A percentile compares a stretch with the other conserved stretches of the same genome.
These are phyloP conservation scores for Dictyophora rubrovolvata DNA, from an alignment of 768 basidiomycete genomes.

Conservation along the genomic window DNA sequence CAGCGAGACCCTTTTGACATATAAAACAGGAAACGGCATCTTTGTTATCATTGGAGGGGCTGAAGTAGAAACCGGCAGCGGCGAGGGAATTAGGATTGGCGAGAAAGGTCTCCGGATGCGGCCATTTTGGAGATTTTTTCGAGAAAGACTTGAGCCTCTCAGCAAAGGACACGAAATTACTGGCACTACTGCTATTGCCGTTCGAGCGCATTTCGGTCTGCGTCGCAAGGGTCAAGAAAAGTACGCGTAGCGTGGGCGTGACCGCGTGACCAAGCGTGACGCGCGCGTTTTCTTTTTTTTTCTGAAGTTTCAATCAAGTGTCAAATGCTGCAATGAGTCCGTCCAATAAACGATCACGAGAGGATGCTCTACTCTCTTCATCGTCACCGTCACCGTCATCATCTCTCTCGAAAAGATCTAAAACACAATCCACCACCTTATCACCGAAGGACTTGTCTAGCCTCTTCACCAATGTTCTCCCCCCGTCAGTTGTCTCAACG, in stretches of 20 bases:
- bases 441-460: slow-evolving; percentile 32
- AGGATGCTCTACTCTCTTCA: not conserved
- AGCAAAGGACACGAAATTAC: slow-evolving; percentile 54
- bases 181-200: slow-evolving; percentile 47
- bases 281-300: not conserved
- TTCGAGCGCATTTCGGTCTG: not conserved
- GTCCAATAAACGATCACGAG: not conserved
- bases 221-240: not conserved
- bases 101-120: slow-evolving; percentile 51
- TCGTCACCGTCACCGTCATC: not conserved
- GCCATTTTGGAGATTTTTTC: slow-evolving; percentile 48
- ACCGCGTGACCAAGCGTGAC: not conserved
- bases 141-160: slow-evolving; percentile 45
- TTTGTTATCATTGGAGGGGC: slow-evolving; percentile 51
- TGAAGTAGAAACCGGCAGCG: slow-evolving; percentile 84
- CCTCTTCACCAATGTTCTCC: slow-evolving; percentile 32
- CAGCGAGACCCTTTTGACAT: slow-evolving; percentile 72
- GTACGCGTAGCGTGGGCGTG: not conserved
- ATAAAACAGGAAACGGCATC: slow-evolving; percentile 79
- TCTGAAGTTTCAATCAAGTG: not conserved
- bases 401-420: not conserved
- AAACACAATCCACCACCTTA: not conserved
- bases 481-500: slow-evolving; percentile 6
- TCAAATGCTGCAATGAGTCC: slow-evolving; percentile 1
- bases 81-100: slow-evolving; percentile 72